These are phyloP conservation scores for bread wheat (Triticum aestivum) DNA, from an alignment of 176 grass and related monocot genomes.

Conservation along the genomic window IWGSC_CS_RefSeq_v2.1 NC_057811.1:455287319-455287818, in stretches of 20 bases:
- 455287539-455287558: too few relatives aligned
- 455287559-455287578: too few relatives aligned
- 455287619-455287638: not conserved
- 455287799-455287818: not conserved
- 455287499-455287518: too few relatives aligned
- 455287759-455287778: not conserved
- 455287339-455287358: slow-evolving; percentile 6
- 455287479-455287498: not conserved
- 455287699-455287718: not conserved
- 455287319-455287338: not conserved
- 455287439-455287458: not conserved
- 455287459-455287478: not conserved
- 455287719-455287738: not conserved
- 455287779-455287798: not conserved
- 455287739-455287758: not conserved
- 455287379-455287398: not conserved
- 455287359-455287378: not conserved
- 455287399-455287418: not conserved
- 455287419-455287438: not conserved
- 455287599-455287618: not conserved
- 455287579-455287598: too few relatives aligned
- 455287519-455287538: too few relatives aligned
- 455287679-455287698: too few relatives aligned
- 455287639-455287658: too few relatives aligned
- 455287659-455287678: too few relatives aligned